Base-by-base conservation (phyloP, 75 land plant genomes). In the Isoetes taiwanensis region DNA sequence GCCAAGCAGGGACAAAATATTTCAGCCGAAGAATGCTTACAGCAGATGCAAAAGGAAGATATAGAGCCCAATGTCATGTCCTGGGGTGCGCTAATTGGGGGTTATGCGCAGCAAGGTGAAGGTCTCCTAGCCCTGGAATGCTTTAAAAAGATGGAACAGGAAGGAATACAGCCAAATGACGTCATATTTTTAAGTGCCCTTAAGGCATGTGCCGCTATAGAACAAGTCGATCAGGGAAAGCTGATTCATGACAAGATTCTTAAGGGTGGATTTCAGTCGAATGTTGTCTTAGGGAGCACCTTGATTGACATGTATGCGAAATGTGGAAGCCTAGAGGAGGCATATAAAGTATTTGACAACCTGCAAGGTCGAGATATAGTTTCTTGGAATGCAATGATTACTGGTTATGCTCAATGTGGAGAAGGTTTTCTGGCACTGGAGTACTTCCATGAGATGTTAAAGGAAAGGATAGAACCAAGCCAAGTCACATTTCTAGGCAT, bases 221-320 rank as follows among this genome's bases (percentile, higher is more conserved):
- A 52, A 35, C 64, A 58, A 59, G 63, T 78, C 54, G 34, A 52
- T 0, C 53, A 61, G 8, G 90, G 90, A 25, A 60, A 52, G 35
- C 38, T 46, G 6, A 33, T 76, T 42, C 85, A 76, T 73, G n/a
- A 9, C 0, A 58, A 31, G 34, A 56, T 71, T 21, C 26, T 64
- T 30, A 73, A 72, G 11, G 53, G 35, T 9, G 67, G 70, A 5
- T 16, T 85, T 55, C 57, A 56, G 12, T 54, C 56, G 30, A 75
- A 71, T 1, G 59, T 59, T 24, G 59, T 57, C 1, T 68, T 78
- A 12, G 38, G 39, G n/a, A 81, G 78, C 71, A 68, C 79, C 1
- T 54, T 85, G 0, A 67, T 85, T 61, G 76, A 73, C 34, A 85
- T 85, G 84, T 81, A 85, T 57, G 52, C 74, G 25, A 78, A 76